A percentile compares a stretch with the other conserved stretches of the same genome.
Conservation (phyloP, 805 yeast genomes). For the Wickerhamiella nectarea region DNA sequence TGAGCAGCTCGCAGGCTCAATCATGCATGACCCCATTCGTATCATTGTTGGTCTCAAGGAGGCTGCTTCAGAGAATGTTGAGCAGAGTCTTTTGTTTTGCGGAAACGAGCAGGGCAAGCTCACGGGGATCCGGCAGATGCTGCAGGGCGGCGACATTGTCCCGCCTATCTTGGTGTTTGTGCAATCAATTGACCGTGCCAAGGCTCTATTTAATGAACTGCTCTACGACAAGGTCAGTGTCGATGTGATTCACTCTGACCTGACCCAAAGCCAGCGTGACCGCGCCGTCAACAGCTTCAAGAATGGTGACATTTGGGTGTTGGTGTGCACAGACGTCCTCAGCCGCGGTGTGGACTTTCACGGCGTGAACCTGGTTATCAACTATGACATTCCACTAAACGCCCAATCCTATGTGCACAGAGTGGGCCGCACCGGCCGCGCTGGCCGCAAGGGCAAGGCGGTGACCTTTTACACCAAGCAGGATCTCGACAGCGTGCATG, state of each 20-base stretch:
- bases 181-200: conserved; percentile 86
- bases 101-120: conserved; percentile 95
- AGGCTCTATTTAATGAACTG: conserved; percentile 85
- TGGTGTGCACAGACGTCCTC: conserved; percentile 90
- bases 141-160: conserved; percentile 56
- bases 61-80: conserved; percentile 74
- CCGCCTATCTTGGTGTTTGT: conserved; percentile 90
- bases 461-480: conserved; percentile 88
- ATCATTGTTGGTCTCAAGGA: conserved; percentile 87
- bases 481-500: conserved; percentile 60
- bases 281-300: conserved; percentile 71
- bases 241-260: conserved; percentile 91
- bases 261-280: conserved; percentile 79
- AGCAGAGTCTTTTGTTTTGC: conserved; percentile 69
- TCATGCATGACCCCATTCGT: conserved; percentile 77
- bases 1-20: conserved; percentile 71
- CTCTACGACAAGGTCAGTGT: conserved; percentile 84
- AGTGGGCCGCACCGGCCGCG: conserved; percentile 98
- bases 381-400: conserved; percentile 88
- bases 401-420: conserved; percentile 95
- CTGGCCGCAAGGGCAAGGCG: conserved; percentile 74
- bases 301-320: conserved; percentile 87
- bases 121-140: conserved; percentile 78
- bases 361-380: conserved; percentile 86
- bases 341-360: conserved; percentile 96